Evolutionary conservation across 108 stramenopile genomes (phyloP).

Genomic region (Chaetoceros tenuissimus): DNA sequence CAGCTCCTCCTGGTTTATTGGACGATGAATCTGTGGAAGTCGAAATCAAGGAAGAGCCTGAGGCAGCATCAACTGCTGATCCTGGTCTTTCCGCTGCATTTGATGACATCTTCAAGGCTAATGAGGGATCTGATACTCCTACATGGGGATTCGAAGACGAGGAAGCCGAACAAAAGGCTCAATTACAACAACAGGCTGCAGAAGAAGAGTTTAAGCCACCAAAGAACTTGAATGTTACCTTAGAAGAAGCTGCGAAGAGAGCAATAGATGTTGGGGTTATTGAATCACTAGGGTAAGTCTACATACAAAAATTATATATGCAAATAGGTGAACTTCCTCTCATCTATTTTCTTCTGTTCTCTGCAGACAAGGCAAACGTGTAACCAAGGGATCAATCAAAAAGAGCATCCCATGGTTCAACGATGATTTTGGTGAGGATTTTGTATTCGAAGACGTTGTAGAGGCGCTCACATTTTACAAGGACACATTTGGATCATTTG

Average conservation of each 20-base stretch:
- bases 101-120: slow-evolving; percentile 12
- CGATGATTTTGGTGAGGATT: slow-evolving; percentile 85
- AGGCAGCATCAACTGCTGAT: slow-evolving; percentile 1
- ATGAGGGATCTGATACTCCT: slow-evolving; percentile 28
- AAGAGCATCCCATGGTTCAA: slow-evolving; percentile 75
- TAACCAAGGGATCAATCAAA: slow-evolving; percentile 50
- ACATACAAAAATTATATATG: background rate
- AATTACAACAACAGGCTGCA: slow-evolving; percentile 26
- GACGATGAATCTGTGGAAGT: slow-evolving; percentile 12
- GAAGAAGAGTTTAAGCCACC: slow-evolving; percentile 31
- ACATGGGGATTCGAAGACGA: slow-evolving; percentile 57
- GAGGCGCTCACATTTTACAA: slow-evolving; percentile 77
- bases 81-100: slow-evolving; percentile 14
- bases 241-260: slow-evolving; percentile 43
- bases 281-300: slow-evolving; percentile 37
- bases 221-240: slow-evolving; percentile 44
- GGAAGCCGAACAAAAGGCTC: slow-evolving; percentile 22
- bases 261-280: slow-evolving; percentile 65
- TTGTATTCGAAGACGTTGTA: slow-evolving; percentile 83
- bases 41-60: slow-evolving; percentile 19
- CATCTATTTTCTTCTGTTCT: background rate
- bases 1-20: slow-evolving; percentile 5
- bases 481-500: slow-evolving; percentile 49
- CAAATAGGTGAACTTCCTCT: background rate
- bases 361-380: slow-evolving; percentile 36